Conservation (phyloP, 78 protist species). For the Dictyostelium firmibasis region DNA sequence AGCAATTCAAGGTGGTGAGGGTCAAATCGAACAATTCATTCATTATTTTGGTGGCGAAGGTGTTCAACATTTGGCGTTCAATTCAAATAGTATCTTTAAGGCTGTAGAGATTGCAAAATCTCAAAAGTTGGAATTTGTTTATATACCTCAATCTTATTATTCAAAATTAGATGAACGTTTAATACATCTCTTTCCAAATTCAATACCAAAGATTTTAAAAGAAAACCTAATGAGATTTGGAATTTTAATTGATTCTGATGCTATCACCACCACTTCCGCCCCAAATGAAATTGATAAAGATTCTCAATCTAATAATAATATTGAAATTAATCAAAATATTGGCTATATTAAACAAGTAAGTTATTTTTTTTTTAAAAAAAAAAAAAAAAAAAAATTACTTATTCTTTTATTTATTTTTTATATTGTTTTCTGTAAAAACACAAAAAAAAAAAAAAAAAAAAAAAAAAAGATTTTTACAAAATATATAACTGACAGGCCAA, state of each 20-base stretch:
- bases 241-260: constrained; percentile 61
- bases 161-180: constrained; percentile 7
- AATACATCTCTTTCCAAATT: background rate
- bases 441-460: too few species aligned
- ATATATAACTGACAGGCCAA: constrained; percentile 46
- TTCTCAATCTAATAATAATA: background rate
- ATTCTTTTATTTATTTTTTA: too few species aligned
- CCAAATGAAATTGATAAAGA: background rate
- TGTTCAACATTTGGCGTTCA: constrained; percentile 63
- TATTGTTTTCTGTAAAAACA: too few species aligned
- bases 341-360: constrained; percentile 63
- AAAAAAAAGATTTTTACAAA: constrained; percentile 52
- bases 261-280: background rate
- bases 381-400: background rate
- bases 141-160: constrained; percentile 55
- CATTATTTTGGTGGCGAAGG: constrained; percentile 50
- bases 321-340: background rate
- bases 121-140: constrained; percentile 25
- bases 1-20: constrained; percentile 39
- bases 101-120: constrained; percentile 28
- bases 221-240: background rate
- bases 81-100: constrained; percentile 20
- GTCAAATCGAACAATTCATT: constrained; percentile 69
- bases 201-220: background rate
- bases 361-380: too few species aligned